Base-by-base conservation (phyloP, 805 yeast species). In the Starmerella asiatica region DNA sequence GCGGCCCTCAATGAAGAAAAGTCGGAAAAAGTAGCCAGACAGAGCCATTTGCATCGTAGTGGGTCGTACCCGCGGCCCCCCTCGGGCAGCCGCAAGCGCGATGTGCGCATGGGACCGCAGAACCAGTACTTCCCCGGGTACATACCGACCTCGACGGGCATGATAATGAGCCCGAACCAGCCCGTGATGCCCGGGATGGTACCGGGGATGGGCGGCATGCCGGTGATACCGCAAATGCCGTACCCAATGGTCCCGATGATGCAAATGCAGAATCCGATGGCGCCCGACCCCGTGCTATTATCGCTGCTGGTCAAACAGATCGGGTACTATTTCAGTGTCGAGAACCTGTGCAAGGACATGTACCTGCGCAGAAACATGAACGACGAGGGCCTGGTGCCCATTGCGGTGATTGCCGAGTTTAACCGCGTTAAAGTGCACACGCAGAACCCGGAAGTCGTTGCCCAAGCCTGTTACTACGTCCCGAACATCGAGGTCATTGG, bases 301-400 rank as follows among this genome's bases (percentile, higher is more conserved):
- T 44, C 48, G 27, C 37, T 55, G 28, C 59, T 68, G 24, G 56
- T 70, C 6, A 59, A 57, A 59, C 97, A 86, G 66, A 65, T 88
- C 38, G 91, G 83, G 56, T 91, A 91, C 66, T 91, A 91, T 61
- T 81, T 91, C 63, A 78, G 93, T 23, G 67, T 76, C 37, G 94
- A 84, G 52, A 91, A 91, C 61, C 68, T 91, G 61, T 67, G 79
- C 51, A 81, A 84, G 62, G 98, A 91, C 62, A 64, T 77, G 37
- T 88, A 63, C 57, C 68, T 91, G 61, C 75, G 94, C 60, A 71
- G 74, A 48, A 81, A 80, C 53, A 81, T 88, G 93, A 73, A 77
- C 59, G 53, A 69, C 34, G 67, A 73, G 43, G 95, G 95, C 20
- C 76, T 77, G 68, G 69, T 85, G 39, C 73, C 76, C 26, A 59